A percentile compares a stretch with the other conserved stretches of the same genome.
Conservation (phyloP, 768 basidiomycete genomes). For the Phallus indusiatus region DNA sequence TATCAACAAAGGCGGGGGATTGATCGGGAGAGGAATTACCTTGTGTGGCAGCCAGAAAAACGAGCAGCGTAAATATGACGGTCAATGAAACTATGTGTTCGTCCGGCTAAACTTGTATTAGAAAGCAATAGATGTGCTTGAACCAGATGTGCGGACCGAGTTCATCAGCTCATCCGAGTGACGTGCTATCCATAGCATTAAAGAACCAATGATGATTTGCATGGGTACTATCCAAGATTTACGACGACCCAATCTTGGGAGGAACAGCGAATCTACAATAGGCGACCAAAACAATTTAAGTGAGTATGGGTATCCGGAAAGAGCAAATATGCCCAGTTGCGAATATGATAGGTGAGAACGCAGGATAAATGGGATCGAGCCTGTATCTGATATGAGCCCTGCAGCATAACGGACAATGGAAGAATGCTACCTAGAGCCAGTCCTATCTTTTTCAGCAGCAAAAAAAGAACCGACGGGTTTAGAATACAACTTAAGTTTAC, state of each 20-base stretch:
- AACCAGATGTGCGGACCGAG: constrained; percentile 41
- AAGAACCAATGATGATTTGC: constrained; percentile 77
- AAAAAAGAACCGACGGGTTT: not conserved
- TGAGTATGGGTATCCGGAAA: constrained; percentile 92
- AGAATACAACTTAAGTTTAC: not conserved
- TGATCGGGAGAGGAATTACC: constrained; percentile 35
- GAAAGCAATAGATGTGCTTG: constrained; percentile 3
- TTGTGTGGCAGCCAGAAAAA: constrained; percentile 95
- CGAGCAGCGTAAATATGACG: constrained; percentile 76
- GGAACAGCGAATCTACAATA: constrained; percentile 87
- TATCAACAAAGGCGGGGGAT: not conserved
- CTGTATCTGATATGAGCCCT: constrained; percentile 27
- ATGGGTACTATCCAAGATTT: constrained; percentile 99
- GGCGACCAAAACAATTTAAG: constrained; percentile 97
- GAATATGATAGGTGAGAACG: constrained; percentile 95
- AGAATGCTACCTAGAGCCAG: constrained; percentile 66
- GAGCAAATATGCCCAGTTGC: constrained; percentile 87
- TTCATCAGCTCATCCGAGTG: constrained; percentile 71
- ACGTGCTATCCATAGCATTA: constrained; percentile 72
- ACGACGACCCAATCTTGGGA: constrained; percentile 75
- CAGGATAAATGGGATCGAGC: constrained; percentile 93
- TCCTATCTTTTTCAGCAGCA: constrained; percentile 52
- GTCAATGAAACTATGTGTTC: constrained; percentile 74
- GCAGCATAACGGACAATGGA: not conserved
- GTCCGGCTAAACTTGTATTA: constrained; percentile 48